Evolutionary conservation across 1,139 yeast genomes (phyloP).

Genomic region (Ogataea hybrid): DNA sequence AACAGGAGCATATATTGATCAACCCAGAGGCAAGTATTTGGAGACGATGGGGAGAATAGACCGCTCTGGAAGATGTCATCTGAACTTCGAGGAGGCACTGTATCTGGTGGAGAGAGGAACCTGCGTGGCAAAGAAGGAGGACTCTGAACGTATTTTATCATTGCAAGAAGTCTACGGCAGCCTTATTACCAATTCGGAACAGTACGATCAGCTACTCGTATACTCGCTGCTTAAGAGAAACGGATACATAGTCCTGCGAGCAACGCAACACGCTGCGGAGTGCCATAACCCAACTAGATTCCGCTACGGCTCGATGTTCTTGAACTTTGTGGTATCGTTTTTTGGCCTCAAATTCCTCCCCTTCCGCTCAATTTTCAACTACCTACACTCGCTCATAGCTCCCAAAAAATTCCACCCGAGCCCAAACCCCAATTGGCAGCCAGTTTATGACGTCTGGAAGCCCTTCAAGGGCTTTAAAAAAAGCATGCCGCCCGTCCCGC

Average conservation of each 20-base stretch:
- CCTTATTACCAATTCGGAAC: conserved; percentile 41
- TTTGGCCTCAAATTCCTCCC: background rate
- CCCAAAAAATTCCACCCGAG: background rate
- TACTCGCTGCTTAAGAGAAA: conserved; percentile 74
- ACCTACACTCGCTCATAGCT: conserved; percentile 8
- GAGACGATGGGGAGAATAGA: conserved; percentile 70
- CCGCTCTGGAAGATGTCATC: conserved; percentile 37
- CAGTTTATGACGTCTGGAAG: conserved; percentile 77
- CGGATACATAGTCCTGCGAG: conserved; percentile 65
- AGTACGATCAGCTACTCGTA: conserved; percentile 61
- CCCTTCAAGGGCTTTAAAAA: conserved; percentile 73
- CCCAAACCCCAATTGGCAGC: conserved; percentile 1
- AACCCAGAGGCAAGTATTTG: conserved; percentile 63
- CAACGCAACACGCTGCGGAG: background rate
- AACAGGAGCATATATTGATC: conserved; percentile 41
- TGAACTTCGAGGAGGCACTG: conserved; percentile 66
- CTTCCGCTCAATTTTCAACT: conserved; percentile 20
- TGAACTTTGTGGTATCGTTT: background rate
- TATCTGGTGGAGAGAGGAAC: conserved; percentile 86
- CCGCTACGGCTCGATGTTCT: too few relatives aligned
- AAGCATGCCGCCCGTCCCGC: conserved; percentile 67
- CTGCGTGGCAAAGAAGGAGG: conserved; percentile 49
- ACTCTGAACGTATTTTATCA: conserved; percentile 39
- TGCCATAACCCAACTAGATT: background rate
- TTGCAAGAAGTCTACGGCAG: conserved; percentile 65